Evolutionary conservation across 2,329 filamentous ascomycete genomes (phyloP).

Genomic region (Onygenales sp.): DNA sequence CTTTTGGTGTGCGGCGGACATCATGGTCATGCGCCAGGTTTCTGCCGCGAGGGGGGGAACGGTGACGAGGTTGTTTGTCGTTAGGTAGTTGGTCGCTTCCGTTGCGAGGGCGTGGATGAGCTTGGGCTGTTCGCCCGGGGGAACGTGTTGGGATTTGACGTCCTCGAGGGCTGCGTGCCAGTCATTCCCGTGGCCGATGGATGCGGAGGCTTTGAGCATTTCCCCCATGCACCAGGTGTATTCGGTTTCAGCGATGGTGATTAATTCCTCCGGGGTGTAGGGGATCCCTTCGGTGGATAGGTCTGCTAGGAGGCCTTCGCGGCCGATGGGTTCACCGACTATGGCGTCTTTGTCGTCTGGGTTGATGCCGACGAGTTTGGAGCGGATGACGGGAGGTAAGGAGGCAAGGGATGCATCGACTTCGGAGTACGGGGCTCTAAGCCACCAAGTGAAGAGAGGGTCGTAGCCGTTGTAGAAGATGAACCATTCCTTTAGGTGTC

Average conservation of each 20-base stretch:
- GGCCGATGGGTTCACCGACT: slow-evolving; percentile 49
- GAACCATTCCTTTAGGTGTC: slow-evolving; percentile 39
- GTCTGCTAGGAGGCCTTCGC: slow-evolving; percentile 42
- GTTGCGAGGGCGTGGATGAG: slow-evolving; percentile 44
- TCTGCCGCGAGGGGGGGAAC: slow-evolving; percentile 46
- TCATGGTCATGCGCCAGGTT: slow-evolving; percentile 49
- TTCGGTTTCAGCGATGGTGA: slow-evolving; percentile 42
- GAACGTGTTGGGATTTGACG: slow-evolving; percentile 47
- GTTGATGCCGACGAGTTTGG: slow-evolving; percentile 37
- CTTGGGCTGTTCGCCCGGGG: slow-evolving; percentile 44
- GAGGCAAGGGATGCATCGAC: slow-evolving; percentile 29
- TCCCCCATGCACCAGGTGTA: slow-evolving; percentile 48
- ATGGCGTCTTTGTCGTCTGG: slow-evolving; percentile 41
- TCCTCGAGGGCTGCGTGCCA: slow-evolving; percentile 48
- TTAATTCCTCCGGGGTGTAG: slow-evolving; percentile 48
- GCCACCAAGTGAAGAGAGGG: slow-evolving; percentile 51
- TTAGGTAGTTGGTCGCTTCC: slow-evolving; percentile 46
- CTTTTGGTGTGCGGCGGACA: slow-evolving; percentile 43
- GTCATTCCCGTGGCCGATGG: slow-evolving; percentile 39
- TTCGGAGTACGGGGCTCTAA: slow-evolving; percentile 34
- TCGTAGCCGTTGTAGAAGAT: slow-evolving; percentile 48
- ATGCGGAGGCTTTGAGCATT: slow-evolving; percentile 42
- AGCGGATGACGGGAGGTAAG: slow-evolving; percentile 30
- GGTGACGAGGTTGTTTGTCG: slow-evolving; percentile 44
- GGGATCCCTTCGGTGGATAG: slow-evolving; percentile 50